A percentile compares a stretch with the other conserved stretches of the same genome.
Conservation (phyloP, 2,329 filamentous ascomycete species). For the Aspergillus brunneoviolaceus region DNA sequence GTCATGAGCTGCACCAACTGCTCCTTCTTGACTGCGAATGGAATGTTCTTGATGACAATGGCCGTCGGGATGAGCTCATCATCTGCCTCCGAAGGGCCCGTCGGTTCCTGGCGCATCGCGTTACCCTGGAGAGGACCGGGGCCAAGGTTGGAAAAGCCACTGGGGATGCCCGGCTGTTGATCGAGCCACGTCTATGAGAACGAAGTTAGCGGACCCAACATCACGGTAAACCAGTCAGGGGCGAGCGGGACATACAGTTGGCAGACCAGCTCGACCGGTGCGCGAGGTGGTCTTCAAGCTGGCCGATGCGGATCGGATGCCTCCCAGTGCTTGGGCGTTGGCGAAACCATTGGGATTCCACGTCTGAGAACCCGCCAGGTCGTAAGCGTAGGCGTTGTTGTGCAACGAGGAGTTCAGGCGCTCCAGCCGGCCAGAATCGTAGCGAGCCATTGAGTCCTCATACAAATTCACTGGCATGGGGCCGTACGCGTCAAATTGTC, state of each 20-base stretch:
- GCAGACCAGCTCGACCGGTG: slow-evolving; percentile 60
- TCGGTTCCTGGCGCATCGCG: slow-evolving; percentile 43
- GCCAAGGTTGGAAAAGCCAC: slow-evolving; percentile 48
- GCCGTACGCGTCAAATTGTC: slow-evolving; percentile 73
- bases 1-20: slow-evolving; percentile 91
- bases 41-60: slow-evolving; percentile 99
- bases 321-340: slow-evolving; percentile 64
- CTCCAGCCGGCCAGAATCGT: slow-evolving; percentile 56
- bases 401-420: slow-evolving; percentile 59
- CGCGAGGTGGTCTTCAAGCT: slow-evolving; percentile 58
- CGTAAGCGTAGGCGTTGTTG: slow-evolving; percentile 64
- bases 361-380: slow-evolving; percentile 67
- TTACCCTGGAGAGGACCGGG: slow-evolving; percentile 43
- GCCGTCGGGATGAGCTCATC: slow-evolving; percentile 97
- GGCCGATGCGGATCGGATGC: slow-evolving; percentile 56
- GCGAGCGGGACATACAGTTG: slow-evolving; percentile 61
- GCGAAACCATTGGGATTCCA: slow-evolving; percentile 78
- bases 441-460: slow-evolving; percentile 63
- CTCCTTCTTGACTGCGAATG: slow-evolving; percentile 97
- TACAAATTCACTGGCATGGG: slow-evolving; percentile 69
- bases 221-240: neutral
- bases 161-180: slow-evolving; percentile 50
- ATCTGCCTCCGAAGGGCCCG: slow-evolving; percentile 43
- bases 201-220: neutral
- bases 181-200: slow-evolving; percentile 61